Conservation (phyloP, 495 filamentous ascomycete species). For the Lineolata rhizophorae region DNA sequence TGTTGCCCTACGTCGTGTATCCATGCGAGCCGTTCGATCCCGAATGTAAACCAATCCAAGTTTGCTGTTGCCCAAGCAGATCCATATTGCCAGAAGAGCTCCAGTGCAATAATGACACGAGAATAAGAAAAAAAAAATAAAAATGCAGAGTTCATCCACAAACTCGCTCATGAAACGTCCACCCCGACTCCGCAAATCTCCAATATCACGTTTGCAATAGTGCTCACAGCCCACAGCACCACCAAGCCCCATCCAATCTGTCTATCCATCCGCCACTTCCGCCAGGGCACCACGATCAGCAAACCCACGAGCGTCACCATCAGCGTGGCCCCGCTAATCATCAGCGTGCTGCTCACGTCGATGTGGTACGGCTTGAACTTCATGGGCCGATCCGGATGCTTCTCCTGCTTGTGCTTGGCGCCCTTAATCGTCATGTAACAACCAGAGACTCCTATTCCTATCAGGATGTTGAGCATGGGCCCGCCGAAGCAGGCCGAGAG, state of each 20-base stretch:
- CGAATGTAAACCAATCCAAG: no score
- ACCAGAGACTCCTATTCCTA: slow-evolving; percentile 79
- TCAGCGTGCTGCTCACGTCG: slow-evolving; percentile 57
- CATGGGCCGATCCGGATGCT: slow-evolving; percentile 32
- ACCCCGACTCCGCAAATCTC: slow-evolving; percentile 30
- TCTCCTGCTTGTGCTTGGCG: slow-evolving; percentile 28
- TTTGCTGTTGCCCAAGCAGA: no score
- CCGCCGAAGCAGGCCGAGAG: slow-evolving; percentile 90
- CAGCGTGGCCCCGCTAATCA: slow-evolving; percentile 63
- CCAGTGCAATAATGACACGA: no score
- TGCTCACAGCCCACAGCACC: slow-evolving; percentile 69
- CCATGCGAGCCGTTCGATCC: no score
- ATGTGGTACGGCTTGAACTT: slow-evolving; percentile 40
- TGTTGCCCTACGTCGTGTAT: no score
- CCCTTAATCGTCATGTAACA: slow-evolving; percentile 56
- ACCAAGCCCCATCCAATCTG: slow-evolving; percentile 67
- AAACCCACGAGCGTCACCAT: slow-evolving; percentile 59
- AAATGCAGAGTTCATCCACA: no score
- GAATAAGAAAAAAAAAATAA: no score
- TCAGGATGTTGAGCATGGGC: slow-evolving; percentile 90
- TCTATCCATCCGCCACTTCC: slow-evolving; percentile 75
- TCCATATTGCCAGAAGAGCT: no score
- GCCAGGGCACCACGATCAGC: slow-evolving; percentile 61
- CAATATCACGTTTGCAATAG: slow-evolving; percentile 58
- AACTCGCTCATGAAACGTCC: no score